Evolutionary conservation across 2,329 filamentous ascomycete genomes (phyloP).

Genomic region (Phialemoniopsis sp.): DNA sequence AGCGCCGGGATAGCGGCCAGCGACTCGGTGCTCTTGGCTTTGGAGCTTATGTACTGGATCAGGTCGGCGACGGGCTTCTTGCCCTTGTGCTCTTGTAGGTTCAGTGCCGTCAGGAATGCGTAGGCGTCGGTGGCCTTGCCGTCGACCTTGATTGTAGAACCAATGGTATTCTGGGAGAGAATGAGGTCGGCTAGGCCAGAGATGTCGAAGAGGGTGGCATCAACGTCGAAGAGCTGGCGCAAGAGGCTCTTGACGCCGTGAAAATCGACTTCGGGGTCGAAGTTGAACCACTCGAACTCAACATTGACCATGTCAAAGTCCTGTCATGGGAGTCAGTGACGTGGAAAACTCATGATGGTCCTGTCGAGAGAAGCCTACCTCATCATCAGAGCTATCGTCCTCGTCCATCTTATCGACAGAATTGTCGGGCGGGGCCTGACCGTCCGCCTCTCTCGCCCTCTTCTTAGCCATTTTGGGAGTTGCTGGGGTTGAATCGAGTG

Average conservation of each 20-base stretch:
- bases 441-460: constrained; percentile 27
- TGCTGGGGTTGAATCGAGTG: neutral
- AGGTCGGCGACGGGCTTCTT: constrained; percentile 70
- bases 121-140: constrained; percentile 90
- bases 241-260: constrained; percentile 88
- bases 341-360: constrained; percentile 4
- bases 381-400: constrained; percentile 47
- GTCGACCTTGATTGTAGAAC: constrained; percentile 96
- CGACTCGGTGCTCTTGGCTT: constrained; percentile 48
- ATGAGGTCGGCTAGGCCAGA: constrained; percentile 81
- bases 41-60: constrained; percentile 63
- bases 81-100: constrained; percentile 73
- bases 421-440: constrained; percentile 14
- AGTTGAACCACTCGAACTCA: constrained; percentile 99
- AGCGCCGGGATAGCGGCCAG: constrained; percentile 52
- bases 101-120: constrained; percentile 85
- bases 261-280: constrained; percentile 83
- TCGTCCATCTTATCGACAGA: constrained; percentile 29
- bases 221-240: constrained; percentile 87
- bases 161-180: constrained; percentile 79
- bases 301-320: constrained; percentile 91
- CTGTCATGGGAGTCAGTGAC: constrained; percentile 36
- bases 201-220: constrained; percentile 80
- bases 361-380: constrained; percentile 26
- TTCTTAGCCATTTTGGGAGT: constrained; percentile 26